Percentiles rank a stretch among this genome's conserved stretches.
phyloP scores from a whole-genome alignment of 495 filamentous ascomycete species.

The Friedmanniomyces simplex region DNA sequence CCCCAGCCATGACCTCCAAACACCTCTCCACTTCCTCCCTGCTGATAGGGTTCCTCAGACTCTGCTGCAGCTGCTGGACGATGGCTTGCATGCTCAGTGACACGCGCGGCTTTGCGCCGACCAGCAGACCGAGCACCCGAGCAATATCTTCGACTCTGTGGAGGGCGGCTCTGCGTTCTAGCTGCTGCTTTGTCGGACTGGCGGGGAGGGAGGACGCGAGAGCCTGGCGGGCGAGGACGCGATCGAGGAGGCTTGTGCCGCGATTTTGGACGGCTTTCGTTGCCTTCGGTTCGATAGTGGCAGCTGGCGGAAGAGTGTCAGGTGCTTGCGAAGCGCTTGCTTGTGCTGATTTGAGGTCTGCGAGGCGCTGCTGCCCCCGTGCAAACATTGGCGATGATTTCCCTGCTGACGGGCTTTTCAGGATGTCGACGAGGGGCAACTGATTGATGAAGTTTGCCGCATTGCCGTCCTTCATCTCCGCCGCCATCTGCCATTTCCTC shows the following conservation, averaged over 20 bases:
- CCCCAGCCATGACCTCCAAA: conserved; percentile 46
- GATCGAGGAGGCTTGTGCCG: conserved; percentile 43
- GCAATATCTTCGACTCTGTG: conserved; percentile 51
- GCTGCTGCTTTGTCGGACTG: conserved; percentile 36
- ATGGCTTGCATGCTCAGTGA: conserved; percentile 53
- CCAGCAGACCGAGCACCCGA: conserved; percentile 47
- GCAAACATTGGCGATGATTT: conserved; percentile 37
- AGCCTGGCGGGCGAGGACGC: conserved; percentile 50
- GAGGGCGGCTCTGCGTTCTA: conserved; percentile 47
- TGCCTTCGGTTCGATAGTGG: conserved; percentile 23
- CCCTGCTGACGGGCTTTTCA: conserved; percentile 35
- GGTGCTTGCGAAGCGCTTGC: conserved; percentile 31
- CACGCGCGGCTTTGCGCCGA: conserved; percentile 29
- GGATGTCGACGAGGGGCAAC: conserved; percentile 47
- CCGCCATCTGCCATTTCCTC: conserved; percentile 27
- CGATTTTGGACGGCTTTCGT: conserved; percentile 23
- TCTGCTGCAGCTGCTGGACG: conserved; percentile 48
- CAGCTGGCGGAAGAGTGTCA: conserved; percentile 28
- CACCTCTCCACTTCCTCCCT: conserved; percentile 46
- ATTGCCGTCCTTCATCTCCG: conserved; percentile 6
- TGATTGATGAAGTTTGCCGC: conserved; percentile 37
- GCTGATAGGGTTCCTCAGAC: conserved; percentile 49
- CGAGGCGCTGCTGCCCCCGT: conserved; percentile 51
- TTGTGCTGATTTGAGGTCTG: conserved; percentile 45
- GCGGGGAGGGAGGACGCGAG: conserved; percentile 34